Evolutionary conservation across 2,329 filamentous ascomycete genomes (phyloP).

Genomic region (Mollisia scopiformis): DNA sequence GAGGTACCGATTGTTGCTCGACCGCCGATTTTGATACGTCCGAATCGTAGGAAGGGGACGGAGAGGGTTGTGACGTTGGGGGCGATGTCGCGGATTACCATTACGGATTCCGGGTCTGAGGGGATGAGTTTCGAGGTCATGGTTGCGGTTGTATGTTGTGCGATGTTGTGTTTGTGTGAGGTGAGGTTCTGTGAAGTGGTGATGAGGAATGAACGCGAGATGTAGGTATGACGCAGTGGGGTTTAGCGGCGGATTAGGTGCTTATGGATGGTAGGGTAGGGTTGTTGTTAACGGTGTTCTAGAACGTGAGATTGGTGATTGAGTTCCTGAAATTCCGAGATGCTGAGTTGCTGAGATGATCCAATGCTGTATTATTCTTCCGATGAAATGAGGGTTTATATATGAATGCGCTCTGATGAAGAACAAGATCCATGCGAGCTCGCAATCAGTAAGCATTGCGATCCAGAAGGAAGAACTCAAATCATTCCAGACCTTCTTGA

Average conservation of each 20-base stretch:
- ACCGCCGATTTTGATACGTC: slow-evolving; percentile 80
- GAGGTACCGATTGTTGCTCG: slow-evolving; percentile 77
- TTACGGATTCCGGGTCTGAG: slow-evolving; percentile 74
- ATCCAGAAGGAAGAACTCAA: not conserved
- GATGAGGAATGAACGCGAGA: not conserved
- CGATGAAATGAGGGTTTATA: no score
- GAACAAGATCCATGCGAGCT: not conserved
- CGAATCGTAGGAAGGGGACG: slow-evolving; percentile 82
- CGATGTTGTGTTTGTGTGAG: not conserved
- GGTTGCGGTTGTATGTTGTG: not conserved
- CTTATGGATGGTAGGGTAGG: not conserved
- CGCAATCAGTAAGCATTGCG: not conserved
- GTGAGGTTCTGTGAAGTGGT: not conserved
- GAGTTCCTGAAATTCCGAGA: not conserved
- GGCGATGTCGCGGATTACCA: slow-evolving; percentile 87
- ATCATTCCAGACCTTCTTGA: not conserved
- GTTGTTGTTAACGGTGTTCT: not conserved
- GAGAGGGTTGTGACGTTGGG: slow-evolving; percentile 79
- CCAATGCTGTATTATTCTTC: not conserved
- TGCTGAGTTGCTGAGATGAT: not conserved
- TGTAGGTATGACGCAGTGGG: not conserved
- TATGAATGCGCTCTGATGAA: not conserved
- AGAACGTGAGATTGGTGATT: not conserved
- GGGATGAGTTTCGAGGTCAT: slow-evolving; percentile 71
- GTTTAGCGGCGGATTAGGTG: not conserved